Conservation (phyloP, 768 basidiomycete genomes). For the Clitopilus passeckerianus region DNA sequence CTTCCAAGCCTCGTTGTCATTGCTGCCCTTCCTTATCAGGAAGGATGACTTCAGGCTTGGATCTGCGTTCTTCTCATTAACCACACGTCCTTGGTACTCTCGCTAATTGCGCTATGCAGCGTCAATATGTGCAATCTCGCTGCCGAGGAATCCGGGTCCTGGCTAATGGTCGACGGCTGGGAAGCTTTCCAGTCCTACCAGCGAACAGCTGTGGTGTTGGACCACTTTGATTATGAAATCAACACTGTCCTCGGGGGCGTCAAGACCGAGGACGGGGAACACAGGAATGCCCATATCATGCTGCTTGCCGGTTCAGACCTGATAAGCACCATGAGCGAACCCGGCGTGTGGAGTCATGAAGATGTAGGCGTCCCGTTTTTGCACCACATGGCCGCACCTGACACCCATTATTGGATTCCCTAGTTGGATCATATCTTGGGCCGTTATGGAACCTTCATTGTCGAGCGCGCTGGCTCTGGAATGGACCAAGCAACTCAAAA, state of each 20-base stretch:
- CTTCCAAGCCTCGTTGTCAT: neutral
- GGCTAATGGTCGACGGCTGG: slow-evolving; percentile 99
- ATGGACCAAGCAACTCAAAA: slow-evolving; percentile 79
- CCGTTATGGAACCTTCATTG: slow-evolving; percentile 89
- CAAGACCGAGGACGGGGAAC: slow-evolving; percentile 66
- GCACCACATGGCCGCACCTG: slow-evolving; percentile 6
- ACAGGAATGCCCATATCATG: slow-evolving; percentile 78
- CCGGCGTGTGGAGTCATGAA: slow-evolving; percentile 92
- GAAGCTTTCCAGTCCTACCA: slow-evolving; percentile 95
- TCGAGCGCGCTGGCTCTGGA: slow-evolving; percentile 92
- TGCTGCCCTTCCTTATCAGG: neutral
- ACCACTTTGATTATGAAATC: slow-evolving; percentile 95
- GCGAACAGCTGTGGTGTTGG: slow-evolving; percentile 93
- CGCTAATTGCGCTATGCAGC: slow-evolving; percentile 28
- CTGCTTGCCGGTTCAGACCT: slow-evolving; percentile 97
- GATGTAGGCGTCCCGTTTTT: slow-evolving; percentile 61
- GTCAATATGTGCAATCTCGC: slow-evolving; percentile 88
- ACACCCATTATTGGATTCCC: slow-evolving; percentile 4
- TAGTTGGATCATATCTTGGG: slow-evolving; percentile 97
- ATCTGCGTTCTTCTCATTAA: neutral
- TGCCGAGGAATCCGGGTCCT: slow-evolving; percentile 83
- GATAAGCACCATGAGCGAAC: slow-evolving; percentile 97
- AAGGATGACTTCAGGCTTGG: neutral
- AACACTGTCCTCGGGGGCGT: slow-evolving; percentile 84
- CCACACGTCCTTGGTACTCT: neutral